Percentiles rank a stretch among this genome's conserved stretches.
Evolutionary conservation across 2,329 filamentous ascomycete genomes (phyloP).

Genomic region (Fusarium sp.): DNA sequence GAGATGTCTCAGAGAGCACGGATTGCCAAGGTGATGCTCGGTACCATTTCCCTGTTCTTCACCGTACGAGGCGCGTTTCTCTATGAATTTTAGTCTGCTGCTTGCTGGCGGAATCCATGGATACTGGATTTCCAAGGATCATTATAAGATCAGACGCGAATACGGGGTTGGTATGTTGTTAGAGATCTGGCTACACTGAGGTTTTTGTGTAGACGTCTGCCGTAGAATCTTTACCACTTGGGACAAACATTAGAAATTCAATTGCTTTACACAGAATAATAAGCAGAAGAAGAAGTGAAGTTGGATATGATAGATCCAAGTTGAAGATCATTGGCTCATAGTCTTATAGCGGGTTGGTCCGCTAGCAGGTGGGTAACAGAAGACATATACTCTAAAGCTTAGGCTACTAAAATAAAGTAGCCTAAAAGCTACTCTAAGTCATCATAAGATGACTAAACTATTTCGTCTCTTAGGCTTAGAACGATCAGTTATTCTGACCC

Average conservation of each 20-base stretch:
- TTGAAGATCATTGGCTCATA: not conserved
- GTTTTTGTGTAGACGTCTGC: slow-evolving; percentile 25
- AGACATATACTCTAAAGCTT: too few relatives aligned
- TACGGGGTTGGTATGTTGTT: not conserved
- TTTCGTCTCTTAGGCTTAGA: too few relatives aligned
- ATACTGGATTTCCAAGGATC: not conserved
- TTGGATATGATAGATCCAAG: not conserved
- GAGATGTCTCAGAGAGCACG: not conserved
- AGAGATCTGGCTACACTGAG: slow-evolving; percentile 6
- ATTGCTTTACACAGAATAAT: not conserved
- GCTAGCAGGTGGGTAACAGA: not conserved
- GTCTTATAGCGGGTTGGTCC: not conserved
- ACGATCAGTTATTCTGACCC: too few relatives aligned
- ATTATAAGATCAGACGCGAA: not conserved
- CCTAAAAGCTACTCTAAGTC: too few relatives aligned
- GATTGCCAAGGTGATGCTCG: not conserved
- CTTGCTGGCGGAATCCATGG: not conserved
- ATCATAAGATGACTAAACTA: too few relatives aligned
- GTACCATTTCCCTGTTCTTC: not conserved
- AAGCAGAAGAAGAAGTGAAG: not conserved
- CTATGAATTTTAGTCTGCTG: slow-evolving; percentile 17
- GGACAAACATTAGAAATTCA: not conserved
- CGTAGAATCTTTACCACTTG: slow-evolving; percentile 13
- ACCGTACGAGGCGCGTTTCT: slow-evolving; percentile 33
- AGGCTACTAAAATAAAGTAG: too few relatives aligned